Base-by-base conservation (phyloP, 2,329 filamentous ascomycete genomes). In the Colletotrichum chrysophilum region DNA sequence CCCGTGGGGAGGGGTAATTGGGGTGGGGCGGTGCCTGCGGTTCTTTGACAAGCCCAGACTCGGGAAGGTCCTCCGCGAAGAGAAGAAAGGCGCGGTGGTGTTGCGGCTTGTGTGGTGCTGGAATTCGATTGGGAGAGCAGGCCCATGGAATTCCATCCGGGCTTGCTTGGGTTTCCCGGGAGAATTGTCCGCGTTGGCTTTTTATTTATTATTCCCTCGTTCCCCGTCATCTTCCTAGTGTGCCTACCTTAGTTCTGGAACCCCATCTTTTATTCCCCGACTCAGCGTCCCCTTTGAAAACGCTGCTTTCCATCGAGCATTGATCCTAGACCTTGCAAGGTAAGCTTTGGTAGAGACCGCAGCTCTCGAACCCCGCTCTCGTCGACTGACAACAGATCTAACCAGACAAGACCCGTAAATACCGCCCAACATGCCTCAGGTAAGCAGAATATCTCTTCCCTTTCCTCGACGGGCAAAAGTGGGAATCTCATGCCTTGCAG, bases 401-500 rank as follows among this genome's bases (percentile, higher is more conserved):
- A 4, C 1, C 43, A 38, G 30, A 61, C 14, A 69, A 64, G 52
- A 36, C 38, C 48, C 55, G 55, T 58, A 65, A 55, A 32, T 9
- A 78, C 78, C 76, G 78, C 75, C 43, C 82, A 83, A 80, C 70
- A 84, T 84, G 83, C 82, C 83, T 76, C 75, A 84, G 78, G 83
- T 84, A 78, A 72, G 81, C 74, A 60, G 16, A n/a, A 26, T 10
- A 30, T n/a, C 16, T 24, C 14, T 48, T 7, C 24, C n/a, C 48
- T 26, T 8, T 48, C 10, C 52, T 24, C n/a, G n/a, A 13, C 43
- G 21, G 26, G 10, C 56, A 30, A 24, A 32, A 62, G 30, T 32
- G 10, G 58, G 58, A 34, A 24, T 58, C 24, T 58, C 14, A 58
- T 38, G 8, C 14, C 7, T 5, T 21, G 65, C 10, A 92, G 89